Evolutionary conservation across 805 yeast genomes (phyloP).

Genomic region (Tetrapisispora fleetii): DNA sequence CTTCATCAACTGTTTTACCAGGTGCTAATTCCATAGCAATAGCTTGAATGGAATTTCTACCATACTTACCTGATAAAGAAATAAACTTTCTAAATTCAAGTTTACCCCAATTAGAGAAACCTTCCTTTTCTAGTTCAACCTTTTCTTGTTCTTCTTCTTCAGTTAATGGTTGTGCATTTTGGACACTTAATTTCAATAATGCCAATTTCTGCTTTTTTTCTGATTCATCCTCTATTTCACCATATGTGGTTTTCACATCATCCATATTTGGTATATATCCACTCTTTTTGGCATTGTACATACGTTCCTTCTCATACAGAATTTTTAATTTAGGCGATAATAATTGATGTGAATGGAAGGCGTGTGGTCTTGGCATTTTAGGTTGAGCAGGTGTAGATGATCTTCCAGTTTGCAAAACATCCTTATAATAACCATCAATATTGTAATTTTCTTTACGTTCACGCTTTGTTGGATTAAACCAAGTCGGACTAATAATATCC

Average conservation of each 20-base stretch:
- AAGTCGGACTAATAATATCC: conserved; percentile 43
- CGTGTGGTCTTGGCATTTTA: conserved; percentile 74
- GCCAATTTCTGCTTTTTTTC: conserved; percentile 40
- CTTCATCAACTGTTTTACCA: conserved; percentile 72
- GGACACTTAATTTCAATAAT: conserved; percentile 63
- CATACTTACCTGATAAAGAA: conserved; percentile 62
- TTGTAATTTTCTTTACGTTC: conserved; percentile 79
- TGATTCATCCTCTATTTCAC: conserved; percentile 32
- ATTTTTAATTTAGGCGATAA: conserved; percentile 68
- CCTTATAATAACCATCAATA: conserved; percentile 79
- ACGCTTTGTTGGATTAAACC: conserved; percentile 82
- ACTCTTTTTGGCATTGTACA: conserved; percentile 59
- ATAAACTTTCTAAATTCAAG: conserved; percentile 82
- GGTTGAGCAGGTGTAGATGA: conserved; percentile 47
- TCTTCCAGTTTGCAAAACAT: conserved; percentile 64
- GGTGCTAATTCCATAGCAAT: conserved; percentile 70
- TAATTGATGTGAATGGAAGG: conserved; percentile 84
- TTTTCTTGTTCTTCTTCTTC: conserved; percentile 68
- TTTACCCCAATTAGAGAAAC: conserved; percentile 76
- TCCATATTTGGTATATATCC: conserved; percentile 56
- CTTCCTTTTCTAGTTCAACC: conserved; percentile 48
- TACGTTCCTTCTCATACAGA: conserved; percentile 71
- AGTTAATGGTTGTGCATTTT: conserved; percentile 68
- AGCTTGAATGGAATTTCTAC: conserved; percentile 59
- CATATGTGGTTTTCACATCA: conserved; percentile 36